These are phyloP conservation scores for Cutaneotrichosporon cutaneum DNA, from an alignment of 1,284 basidiomycete genomes.

Conservation along the genomic window DNA sequence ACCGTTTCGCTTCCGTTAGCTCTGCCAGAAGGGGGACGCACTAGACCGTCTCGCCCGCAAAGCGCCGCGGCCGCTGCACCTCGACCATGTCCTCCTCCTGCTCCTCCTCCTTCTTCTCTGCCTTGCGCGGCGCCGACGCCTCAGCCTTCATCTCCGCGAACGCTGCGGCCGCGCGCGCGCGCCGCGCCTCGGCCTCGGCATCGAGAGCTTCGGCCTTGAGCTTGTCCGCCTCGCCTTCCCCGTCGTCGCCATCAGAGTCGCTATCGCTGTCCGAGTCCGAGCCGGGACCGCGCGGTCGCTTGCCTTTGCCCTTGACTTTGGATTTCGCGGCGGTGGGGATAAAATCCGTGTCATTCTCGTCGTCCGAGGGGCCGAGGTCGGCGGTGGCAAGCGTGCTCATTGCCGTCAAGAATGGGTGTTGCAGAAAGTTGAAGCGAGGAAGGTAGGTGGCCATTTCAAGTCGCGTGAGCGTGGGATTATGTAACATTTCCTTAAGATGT, in stretches of 20 bases:
- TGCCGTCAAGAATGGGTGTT: neutral
- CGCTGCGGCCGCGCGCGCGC: slow-evolving; percentile 19
- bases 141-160: slow-evolving; percentile 21
- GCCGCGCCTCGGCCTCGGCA: slow-evolving; percentile 9
- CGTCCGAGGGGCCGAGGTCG: slow-evolving; percentile 37
- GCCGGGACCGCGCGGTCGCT: slow-evolving; percentile 18
- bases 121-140: slow-evolving; percentile 3
- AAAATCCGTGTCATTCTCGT: slow-evolving; percentile 41
- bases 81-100: slow-evolving; percentile 40
- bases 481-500: neutral
- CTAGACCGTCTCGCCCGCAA: slow-evolving; percentile 50
- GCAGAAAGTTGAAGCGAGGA: neutral
- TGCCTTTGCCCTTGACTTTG: slow-evolving; percentile 22
- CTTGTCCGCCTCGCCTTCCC: slow-evolving; percentile 12
- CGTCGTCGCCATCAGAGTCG: slow-evolving; percentile 18
- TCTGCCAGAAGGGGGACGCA: slow-evolving; percentile 23
- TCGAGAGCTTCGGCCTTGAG: slow-evolving; percentile 10
- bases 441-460: neutral
- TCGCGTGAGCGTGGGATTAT: neutral
- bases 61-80: slow-evolving; percentile 42
- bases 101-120: slow-evolving; percentile 16
- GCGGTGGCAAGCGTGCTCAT: slow-evolving; percentile 48
- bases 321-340: slow-evolving; percentile 28
- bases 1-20: slow-evolving; percentile 45
- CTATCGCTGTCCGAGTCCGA: slow-evolving; percentile 16